Conservation (phyloP, 129 eudicot species). For the Rutidosis leptorrhynchoides region DNA sequence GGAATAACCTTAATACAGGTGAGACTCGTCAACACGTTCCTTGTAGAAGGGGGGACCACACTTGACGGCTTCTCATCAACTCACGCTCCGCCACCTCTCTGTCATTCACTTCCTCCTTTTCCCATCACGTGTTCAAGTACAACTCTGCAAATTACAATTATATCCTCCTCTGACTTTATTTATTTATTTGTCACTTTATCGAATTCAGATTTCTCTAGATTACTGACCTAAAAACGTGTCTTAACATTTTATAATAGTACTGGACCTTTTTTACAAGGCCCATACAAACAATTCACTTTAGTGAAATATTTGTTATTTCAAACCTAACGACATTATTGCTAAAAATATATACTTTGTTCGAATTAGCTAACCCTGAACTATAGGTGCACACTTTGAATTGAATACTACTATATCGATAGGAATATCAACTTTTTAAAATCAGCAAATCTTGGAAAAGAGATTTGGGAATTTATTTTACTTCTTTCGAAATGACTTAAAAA, state of each 20-base stretch:
- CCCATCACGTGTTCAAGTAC: constrained; percentile 20
- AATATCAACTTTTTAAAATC: neutral
- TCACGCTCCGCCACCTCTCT: constrained; percentile 29
- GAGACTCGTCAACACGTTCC: constrained; percentile 31
- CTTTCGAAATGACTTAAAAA: neutral
- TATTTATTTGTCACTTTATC: too few relatives aligned
- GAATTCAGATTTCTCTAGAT: neutral
- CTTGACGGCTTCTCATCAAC: constrained; percentile 8
- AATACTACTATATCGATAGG: neutral
- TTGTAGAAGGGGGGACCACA: constrained; percentile 21
- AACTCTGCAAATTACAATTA: neutral
- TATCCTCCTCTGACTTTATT: neutral
- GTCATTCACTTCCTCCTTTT: constrained; percentile 10
- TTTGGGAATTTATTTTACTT: neutral
- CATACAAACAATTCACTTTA: too few relatives aligned
- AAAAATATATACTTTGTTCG: too few relatives aligned
- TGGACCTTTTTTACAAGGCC: neutral
- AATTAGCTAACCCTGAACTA: too few relatives aligned
- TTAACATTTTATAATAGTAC: neutral
- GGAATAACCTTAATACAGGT: constrained; percentile 5
- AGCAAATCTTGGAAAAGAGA: neutral
- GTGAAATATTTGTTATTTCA: too few relatives aligned
- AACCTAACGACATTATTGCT: too few relatives aligned
- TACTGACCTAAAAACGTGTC: neutral
- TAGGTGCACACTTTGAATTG: too few relatives aligned